Conservation (phyloP, 1,139 yeast species). For the Kodamaea suecica region DNA sequence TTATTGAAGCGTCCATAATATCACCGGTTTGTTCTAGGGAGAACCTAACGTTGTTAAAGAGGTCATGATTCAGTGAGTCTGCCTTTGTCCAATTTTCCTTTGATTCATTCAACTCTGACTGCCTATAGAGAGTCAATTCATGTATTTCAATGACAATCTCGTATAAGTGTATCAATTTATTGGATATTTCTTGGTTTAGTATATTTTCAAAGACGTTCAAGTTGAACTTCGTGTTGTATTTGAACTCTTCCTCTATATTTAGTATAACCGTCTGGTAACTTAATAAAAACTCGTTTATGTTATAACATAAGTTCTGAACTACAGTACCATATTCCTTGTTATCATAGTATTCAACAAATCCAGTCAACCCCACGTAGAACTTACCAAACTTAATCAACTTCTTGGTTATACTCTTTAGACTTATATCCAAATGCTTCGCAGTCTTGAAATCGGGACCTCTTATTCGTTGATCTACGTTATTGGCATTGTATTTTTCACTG, state of each 20-base stretch:
- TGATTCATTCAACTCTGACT: constrained; percentile 9
- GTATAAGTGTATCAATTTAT: constrained; percentile 51
- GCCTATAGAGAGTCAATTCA: constrained; percentile 30
- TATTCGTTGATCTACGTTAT: constrained; percentile 32
- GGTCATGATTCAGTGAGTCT: constrained; percentile 3
- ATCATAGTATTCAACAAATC: constrained; percentile 58
- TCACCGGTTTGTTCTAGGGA: constrained; percentile 42
- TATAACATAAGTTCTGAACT: constrained; percentile 68
- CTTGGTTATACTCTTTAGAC: constrained; percentile 70
- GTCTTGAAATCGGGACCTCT: constrained; percentile 75
- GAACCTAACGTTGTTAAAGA: constrained; percentile 18
- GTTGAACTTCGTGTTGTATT: constrained; percentile 36
- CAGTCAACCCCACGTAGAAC: constrained; percentile 51
- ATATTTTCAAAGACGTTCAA: constrained; percentile 33
- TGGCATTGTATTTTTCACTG: constrained; percentile 57
- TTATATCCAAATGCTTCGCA: constrained; percentile 69
- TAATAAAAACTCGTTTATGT: constrained; percentile 49
- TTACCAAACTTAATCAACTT: constrained; percentile 62
- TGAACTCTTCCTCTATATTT: constrained; percentile 53
- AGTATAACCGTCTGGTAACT: constrained; percentile 49
- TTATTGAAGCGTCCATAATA: constrained; percentile 36
- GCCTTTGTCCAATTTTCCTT: constrained; percentile 8
- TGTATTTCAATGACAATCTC: constrained; percentile 50
- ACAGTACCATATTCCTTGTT: constrained; percentile 61
- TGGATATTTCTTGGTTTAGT: constrained; percentile 29